Percentiles rank a stretch among this genome's conserved stretches.
Conservation (phyloP, 23 red algal genomes). For the Gracilaria domingensis region DNA sequence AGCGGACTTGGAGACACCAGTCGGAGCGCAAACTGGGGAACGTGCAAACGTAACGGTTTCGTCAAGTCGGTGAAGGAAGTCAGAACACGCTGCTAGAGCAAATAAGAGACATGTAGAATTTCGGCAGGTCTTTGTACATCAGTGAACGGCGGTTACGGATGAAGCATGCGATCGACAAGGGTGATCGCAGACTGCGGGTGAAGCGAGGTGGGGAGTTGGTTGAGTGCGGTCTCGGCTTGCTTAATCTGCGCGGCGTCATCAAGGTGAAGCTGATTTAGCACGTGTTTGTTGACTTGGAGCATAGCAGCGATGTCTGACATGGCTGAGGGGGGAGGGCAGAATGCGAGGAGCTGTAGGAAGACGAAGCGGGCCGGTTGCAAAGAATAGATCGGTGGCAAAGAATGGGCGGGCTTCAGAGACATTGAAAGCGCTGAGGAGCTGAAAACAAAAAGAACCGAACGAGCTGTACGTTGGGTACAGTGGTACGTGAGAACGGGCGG, state of each 20-base stretch:
- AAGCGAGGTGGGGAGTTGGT: constrained; percentile 19
- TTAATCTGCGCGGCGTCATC: constrained; percentile 12
- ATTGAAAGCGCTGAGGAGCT: neutral
- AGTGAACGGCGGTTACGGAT: neutral
- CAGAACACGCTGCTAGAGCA: constrained; percentile 24
- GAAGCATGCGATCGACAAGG: constrained; percentile 25
- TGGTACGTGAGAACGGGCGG: no score
- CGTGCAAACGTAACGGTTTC: constrained; percentile 10
- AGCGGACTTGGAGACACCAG: constrained; percentile 11
- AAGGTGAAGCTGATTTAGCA: constrained; percentile 5
- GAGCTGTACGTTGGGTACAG: neutral
- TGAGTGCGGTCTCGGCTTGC: constrained; percentile 12
- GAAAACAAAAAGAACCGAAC: neutral
- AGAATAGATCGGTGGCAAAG: no score
- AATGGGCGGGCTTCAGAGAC: neutral
- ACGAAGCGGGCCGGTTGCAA: neutral
- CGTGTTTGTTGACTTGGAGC: neutral
- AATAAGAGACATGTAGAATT: constrained; percentile 9
- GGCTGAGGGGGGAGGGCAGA: neutral
- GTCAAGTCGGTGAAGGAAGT: constrained; percentile 6
- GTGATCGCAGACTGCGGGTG: constrained; percentile 5
- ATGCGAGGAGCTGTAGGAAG: neutral
- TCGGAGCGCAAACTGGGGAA: constrained; percentile 3
- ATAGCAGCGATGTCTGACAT: constrained; percentile 15
- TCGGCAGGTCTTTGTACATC: neutral